Percentiles rank a stretch among this genome's conserved stretches.
Conservation (phyloP, 2,329 filamentous ascomycete species). For the Pseudocercospora ulei region DNA sequence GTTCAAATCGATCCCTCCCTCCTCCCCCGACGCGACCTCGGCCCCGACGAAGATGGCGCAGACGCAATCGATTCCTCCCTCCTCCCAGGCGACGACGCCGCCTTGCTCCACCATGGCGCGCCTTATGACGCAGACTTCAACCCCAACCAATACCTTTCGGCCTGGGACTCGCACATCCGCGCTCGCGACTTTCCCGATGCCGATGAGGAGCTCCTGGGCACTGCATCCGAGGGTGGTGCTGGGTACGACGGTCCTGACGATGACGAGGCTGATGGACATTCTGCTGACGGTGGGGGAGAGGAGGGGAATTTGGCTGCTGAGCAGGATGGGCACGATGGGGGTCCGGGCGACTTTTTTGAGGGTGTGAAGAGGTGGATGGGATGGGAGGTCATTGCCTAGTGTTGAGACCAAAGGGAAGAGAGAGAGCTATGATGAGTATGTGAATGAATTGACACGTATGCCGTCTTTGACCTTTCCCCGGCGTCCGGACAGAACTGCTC, state of each 20-base stretch:
- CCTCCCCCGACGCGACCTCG: neutral
- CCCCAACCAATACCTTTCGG: neutral
- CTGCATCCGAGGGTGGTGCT: too few relatives aligned
- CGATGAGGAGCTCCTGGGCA: conserved; percentile 1
- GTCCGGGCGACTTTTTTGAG: conserved; percentile 3
- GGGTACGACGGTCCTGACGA: conserved; percentile 1
- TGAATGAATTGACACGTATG: too few relatives aligned
- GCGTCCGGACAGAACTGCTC: too few relatives aligned
- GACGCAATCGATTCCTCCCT: too few relatives aligned
- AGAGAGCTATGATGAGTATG: too few relatives aligned
- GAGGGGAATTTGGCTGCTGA: neutral
- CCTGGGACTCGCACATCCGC: conserved; percentile 3
- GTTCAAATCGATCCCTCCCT: neutral
- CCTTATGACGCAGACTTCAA: conserved; percentile 2
- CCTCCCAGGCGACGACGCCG: neutral
- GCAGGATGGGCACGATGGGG: neutral
- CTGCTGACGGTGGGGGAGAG: neutral
- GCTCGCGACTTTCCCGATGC: conserved; percentile 5
- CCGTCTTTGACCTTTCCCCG: too few relatives aligned
- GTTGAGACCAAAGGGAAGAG: too few relatives aligned
- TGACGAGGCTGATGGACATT: conserved; percentile 4
- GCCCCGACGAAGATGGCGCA: neutral
- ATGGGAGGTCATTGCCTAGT: too few relatives aligned
- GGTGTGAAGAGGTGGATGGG: conserved; percentile 8
- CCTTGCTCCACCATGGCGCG: too few relatives aligned